These are phyloP conservation scores for Marchantia paleacea DNA, from an alignment of 225 moss, liverwort and hornwort species.

Conservation along the genomic window DNA sequence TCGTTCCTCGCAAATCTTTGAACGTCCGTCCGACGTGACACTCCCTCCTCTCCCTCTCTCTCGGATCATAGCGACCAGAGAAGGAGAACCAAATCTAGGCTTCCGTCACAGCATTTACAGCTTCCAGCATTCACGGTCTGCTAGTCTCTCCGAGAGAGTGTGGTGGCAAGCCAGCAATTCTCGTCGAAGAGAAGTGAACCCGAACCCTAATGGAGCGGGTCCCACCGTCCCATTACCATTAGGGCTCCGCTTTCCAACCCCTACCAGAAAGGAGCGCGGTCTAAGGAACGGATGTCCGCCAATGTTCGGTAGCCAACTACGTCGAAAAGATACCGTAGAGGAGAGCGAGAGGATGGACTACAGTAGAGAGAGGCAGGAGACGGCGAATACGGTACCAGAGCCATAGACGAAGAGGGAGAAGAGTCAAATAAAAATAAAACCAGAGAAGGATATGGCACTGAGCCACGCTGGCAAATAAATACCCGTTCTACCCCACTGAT, in stretches of 20 bases:
- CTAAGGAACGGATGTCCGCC: not conserved
- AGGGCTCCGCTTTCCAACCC: not conserved
- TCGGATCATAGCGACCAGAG: not conserved
- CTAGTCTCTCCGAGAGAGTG: no score
- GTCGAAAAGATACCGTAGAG: not conserved
- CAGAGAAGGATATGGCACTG: no score
- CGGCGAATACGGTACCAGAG: no score
- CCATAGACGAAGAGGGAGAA: no score
- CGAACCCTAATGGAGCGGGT: not conserved
- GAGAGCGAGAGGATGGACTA: not conserved
- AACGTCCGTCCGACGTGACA: not conserved
- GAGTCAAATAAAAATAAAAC: no score
- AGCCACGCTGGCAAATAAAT: no score
- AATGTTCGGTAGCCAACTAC: not conserved
- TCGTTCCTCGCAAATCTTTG: not conserved
- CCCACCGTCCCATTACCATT: not conserved
- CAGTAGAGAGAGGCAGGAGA: no score
- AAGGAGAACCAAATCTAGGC: not conserved
- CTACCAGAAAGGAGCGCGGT: not conserved
- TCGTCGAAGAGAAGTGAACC: not conserved
- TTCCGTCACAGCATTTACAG: not conserved
- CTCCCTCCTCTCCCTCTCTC: not conserved
- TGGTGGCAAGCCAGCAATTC: not conserved
- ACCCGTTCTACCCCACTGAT: no score
- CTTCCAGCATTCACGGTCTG: not conserved